Conservation (phyloP, 2,329 filamentous ascomycete species). For the Colletotrichum destructivum region DNA sequence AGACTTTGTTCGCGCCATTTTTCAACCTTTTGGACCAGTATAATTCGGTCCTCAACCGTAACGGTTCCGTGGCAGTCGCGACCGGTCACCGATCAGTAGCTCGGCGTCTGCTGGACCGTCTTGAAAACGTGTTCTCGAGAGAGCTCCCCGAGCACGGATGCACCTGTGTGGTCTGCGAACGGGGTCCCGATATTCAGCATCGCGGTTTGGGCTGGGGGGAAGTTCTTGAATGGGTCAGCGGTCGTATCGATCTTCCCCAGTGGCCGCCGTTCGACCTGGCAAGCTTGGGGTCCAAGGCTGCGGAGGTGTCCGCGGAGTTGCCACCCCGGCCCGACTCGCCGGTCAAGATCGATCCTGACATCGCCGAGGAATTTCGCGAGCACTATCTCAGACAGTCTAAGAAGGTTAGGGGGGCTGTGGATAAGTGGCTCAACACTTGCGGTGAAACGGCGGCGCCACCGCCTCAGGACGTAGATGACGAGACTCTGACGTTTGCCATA, state of each 20-base stretch:
- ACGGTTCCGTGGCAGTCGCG: conserved; percentile 92
- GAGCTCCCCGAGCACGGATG: conserved; percentile 93
- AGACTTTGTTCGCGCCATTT: conserved; percentile 85
- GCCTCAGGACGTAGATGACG: conserved; percentile 92
- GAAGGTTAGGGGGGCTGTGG: conserved; percentile 92
- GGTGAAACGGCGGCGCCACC: conserved; percentile 81
- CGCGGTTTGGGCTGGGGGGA: conserved; percentile 94
- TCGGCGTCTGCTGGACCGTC: conserved; percentile 86
- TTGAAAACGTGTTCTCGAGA: conserved; percentile 94
- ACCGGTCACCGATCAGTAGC: conserved; percentile 97
- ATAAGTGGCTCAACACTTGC: conserved; percentile 89
- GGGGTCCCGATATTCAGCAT: conserved; percentile 68
- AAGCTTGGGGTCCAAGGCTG: conserved; percentile 72
- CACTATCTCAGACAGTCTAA: conserved; percentile 94
- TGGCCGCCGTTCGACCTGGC: conserved; percentile 92
- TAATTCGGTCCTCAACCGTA: conserved; percentile 82
- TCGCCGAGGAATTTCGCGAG: conserved; percentile 92
- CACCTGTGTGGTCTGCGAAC: conserved; percentile 85
- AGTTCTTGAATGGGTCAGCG: conserved; percentile 92
- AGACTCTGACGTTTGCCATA: conserved; percentile 94
- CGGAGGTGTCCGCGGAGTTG: conserved; percentile 72
- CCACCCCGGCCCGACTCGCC: conserved; percentile 72
- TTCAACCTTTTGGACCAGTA: conserved; percentile 90
- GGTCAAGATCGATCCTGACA: conserved; percentile 89
- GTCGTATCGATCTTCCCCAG: conserved; percentile 84